These are phyloP conservation scores for Candida chauliodis DNA, from an alignment of 805 yeast species.

Conservation along the genomic window DNA sequence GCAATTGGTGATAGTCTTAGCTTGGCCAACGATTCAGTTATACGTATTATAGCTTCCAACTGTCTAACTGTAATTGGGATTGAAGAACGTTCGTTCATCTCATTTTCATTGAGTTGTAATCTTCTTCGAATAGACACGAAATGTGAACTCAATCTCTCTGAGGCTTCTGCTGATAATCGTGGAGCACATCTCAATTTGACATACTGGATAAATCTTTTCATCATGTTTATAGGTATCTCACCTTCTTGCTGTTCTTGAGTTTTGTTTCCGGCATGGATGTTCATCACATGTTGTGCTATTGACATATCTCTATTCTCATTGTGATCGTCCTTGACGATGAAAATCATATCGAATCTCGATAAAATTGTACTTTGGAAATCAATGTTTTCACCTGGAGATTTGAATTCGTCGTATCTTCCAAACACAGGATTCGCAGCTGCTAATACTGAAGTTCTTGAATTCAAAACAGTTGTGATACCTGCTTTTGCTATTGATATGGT, in stretches of 20 bases:
- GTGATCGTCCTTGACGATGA: constrained; percentile 94
- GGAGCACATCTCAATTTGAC: constrained; percentile 93
- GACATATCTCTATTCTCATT: constrained; percentile 78
- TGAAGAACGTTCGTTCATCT: constrained; percentile 83
- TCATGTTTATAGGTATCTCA: constrained; percentile 83
- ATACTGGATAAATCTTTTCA: constrained; percentile 90
- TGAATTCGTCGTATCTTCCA: constrained; percentile 94
- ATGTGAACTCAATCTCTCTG: constrained; percentile 85
- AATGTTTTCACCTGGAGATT: constrained; percentile 95
- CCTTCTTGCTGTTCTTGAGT: constrained; percentile 54
- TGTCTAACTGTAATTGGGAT: constrained; percentile 98
- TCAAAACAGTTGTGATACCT: constrained; percentile 94
- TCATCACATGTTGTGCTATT: constrained; percentile 93
- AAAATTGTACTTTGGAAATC: constrained; percentile 96
- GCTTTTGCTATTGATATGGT: constrained; percentile 98
- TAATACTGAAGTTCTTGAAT: constrained; percentile 92
- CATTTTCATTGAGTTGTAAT: constrained; percentile 75
- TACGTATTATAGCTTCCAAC: constrained; percentile 94
- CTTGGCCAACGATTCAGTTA: constrained; percentile 91
- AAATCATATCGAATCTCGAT: constrained; percentile 98
- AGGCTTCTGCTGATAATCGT: constrained; percentile 79
- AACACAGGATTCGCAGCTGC: constrained; percentile 98
- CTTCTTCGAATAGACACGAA: constrained; percentile 86
- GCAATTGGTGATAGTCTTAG: constrained; percentile 80
- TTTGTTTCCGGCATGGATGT: constrained; percentile 77